Evolutionary conservation across 2,329 filamentous ascomycete genomes (phyloP), one percentile per base, ranked within the genome.

Genomic region (Colletotrichum somersetense): DNA sequence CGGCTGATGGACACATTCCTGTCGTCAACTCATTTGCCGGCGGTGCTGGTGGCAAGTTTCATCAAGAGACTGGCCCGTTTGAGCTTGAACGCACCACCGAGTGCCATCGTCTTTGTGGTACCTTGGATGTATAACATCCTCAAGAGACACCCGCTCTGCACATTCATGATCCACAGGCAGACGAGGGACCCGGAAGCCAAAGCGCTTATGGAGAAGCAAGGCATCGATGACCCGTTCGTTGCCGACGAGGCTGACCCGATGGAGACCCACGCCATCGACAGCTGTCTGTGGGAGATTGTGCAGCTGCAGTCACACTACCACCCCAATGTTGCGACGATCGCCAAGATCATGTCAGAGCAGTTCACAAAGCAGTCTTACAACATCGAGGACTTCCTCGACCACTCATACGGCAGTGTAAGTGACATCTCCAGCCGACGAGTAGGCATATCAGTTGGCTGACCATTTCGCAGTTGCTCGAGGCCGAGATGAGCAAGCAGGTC

Each of bases 41-140:
- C 94, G 5, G 91, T 92, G 5, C 86, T 99, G 50, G 93, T 99
- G 2, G 96, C 96, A 16, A 97, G 95, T 81, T 99, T 99, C 82
- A 91, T 99, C 84, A 99, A 99, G 83, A 90, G 94, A n/a, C 87
- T 99, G 11, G 90, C 95, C 4, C 89, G 96, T 64, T 86, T 98
- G 48, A 89, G 93, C 20, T 87, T 99, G n/a, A 91, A 93, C 78
- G 95, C 94, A 0, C 96, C 97, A 2, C 96, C 97, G 2, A 91
- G 93, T 44, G 95, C 94, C 40, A 92, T 98, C 65, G 95, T 98
- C 20, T 92, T 91, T 66, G 91, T 97, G 57, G 87, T 98, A 12
- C 97, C 96, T 0, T 98, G 94, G 91, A 91, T 96, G 63, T 99
- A 99, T 86, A 99, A 99, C 82, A 88, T 97, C 76, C 88, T 99